Base-by-base conservation (phyloP, 306 rosid species). In the Cicer yamashitae region DNA sequence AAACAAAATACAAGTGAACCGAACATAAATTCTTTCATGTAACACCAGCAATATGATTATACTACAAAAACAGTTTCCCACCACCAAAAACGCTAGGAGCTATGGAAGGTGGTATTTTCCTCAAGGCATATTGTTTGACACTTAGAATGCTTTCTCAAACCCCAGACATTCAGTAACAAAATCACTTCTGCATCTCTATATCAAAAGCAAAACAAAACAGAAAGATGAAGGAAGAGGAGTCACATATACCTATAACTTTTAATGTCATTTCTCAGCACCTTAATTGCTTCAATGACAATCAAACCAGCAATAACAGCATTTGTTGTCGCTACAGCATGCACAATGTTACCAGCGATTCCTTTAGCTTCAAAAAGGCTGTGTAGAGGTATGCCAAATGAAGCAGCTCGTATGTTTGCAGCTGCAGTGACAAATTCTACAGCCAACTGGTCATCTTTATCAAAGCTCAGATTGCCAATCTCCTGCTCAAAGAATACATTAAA, bases 301-400 rank as follows among this genome's bases (percentile, higher is more conserved):
- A 96, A 85, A 48, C 99, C 99, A 73, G 99, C 99, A 82, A 96
- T 86, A 67, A 92, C 78, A 39, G 99, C 99, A 80, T 96, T 96
- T 51, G 99, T 96, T 34, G 99, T 96, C 25, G 99, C 99, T 76
- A 96, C 97, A 70, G 99, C 99, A 82, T 96, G 99, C 66, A 96
- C 99, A 71, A 96, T 96, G 81, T 96, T 96, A 58, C 99, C 99
- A 64, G 99, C 99, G 83, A 96, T 96, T 39, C 99, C 99, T 86
- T 96, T 96, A 46, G 98, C 97, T 88, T 96, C 99, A 81, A 96
- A 96, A 79, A 92, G 99, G 85, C 91, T 89, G 75, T 92, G 98
- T 87, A 90, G 81, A 47, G 99, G 90, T 77, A 96, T 92, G 73
- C 90, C 97, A 83, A 96, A 96, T 77, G 98, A 93, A 72, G 88